A percentile compares a stretch with the other conserved stretches of the same genome.
phyloP scores from a whole-genome alignment of 2,329 filamentous ascomycete genomes.

The Leptographium wingfieldii region DNA sequence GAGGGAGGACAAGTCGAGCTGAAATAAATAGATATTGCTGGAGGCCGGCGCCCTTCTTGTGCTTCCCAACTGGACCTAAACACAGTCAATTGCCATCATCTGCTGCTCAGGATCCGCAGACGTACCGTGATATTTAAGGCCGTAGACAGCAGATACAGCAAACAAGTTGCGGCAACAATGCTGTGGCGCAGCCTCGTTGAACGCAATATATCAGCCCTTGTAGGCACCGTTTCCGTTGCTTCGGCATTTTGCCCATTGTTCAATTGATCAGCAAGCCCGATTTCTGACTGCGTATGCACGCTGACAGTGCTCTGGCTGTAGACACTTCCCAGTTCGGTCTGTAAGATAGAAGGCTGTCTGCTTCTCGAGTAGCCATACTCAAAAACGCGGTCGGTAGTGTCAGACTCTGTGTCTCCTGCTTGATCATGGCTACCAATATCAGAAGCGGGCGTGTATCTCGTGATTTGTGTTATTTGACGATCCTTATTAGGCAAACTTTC shows the following conservation, averaged over 20 bases:
- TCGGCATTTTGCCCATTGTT: not conserved
- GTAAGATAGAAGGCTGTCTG: not conserved
- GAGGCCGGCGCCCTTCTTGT: constrained; percentile 49
- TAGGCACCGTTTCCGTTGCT: not conserved
- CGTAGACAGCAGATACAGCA: not conserved
- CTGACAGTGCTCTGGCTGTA: not conserved
- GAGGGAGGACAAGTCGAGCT: constrained; percentile 70
- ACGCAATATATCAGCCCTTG: not conserved
- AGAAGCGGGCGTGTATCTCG: too few relatives aligned
- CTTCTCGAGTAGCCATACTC: not conserved
- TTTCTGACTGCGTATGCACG: not conserved
- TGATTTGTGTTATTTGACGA: too few relatives aligned
- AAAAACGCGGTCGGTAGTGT: not conserved
- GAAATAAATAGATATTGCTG: constrained; percentile 68
- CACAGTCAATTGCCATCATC: not conserved
- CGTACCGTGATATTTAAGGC: not conserved
- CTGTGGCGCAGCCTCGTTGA: not conserved
- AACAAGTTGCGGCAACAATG: not conserved
- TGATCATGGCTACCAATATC: not conserved
- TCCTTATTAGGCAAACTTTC: not conserved
- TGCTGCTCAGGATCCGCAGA: not conserved
- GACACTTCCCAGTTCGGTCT: not conserved
- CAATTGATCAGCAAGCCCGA: not conserved
- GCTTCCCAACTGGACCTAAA: constrained; percentile 46
- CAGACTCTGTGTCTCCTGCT: not conserved